Evolutionary conservation across 345 rosid species (phyloP).

Genomic region (Nasturtium officinale): DNA sequence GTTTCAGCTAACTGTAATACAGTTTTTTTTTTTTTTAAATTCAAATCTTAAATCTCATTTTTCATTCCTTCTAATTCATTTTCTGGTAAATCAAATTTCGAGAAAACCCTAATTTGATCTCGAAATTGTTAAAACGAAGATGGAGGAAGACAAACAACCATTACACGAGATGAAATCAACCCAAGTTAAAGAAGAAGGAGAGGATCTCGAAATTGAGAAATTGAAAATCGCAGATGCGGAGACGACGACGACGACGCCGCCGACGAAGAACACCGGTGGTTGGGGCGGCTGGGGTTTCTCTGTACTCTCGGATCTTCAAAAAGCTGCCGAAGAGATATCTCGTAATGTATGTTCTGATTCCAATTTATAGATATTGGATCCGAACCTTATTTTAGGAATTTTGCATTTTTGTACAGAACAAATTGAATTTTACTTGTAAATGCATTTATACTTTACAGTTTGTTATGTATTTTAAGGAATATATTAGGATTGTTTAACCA

Average conservation of each 20-base stretch:
- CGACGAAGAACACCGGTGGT: constrained; percentile 46
- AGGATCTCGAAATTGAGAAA: constrained; percentile 38
- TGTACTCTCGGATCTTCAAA: constrained; percentile 88
- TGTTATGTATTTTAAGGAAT: no score
- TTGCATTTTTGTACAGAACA: not conserved
- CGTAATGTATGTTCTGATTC: constrained; percentile 64
- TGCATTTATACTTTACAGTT: no score
- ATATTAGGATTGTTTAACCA: no score
- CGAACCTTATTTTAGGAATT: not conserved
- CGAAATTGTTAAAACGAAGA: constrained; percentile 8
- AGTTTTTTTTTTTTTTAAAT: constrained; percentile 19
- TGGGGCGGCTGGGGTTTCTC: constrained; percentile 97
- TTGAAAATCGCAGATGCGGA: not conserved
- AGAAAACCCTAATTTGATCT: constrained; percentile 20
- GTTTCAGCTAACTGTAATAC: constrained; percentile 29
- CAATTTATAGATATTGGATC: constrained; percentile 26
- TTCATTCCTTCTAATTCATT: no score
- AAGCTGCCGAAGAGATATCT: constrained; percentile 91
- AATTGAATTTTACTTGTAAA: not conserved
- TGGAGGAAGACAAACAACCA: constrained; percentile 52
- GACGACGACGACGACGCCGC: no score
- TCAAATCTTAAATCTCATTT: no score
- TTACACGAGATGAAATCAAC: constrained; percentile 36
- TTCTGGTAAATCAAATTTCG: not conserved
- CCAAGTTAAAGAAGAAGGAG: constrained; percentile 33